These are phyloP conservation scores for Cubamyces lactineus DNA, from an alignment of 768 basidiomycete species.

Conservation along the genomic window DNA sequence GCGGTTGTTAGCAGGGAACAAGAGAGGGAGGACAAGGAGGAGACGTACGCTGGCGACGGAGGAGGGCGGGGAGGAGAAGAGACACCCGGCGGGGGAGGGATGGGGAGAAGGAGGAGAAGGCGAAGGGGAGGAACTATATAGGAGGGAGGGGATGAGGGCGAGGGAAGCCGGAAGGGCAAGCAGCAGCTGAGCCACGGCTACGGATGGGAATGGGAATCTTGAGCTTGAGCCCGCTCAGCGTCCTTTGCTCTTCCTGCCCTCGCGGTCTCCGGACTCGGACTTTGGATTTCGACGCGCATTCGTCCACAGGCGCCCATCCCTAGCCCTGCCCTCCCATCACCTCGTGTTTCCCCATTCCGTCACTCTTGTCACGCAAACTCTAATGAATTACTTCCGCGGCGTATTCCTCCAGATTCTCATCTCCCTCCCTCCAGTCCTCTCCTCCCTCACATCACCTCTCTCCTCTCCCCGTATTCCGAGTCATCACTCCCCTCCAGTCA, in stretches of 20 bases:
- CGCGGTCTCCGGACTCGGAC: background rate
- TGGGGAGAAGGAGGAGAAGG: conserved; percentile 25
- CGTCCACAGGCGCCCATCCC: conserved; percentile 5
- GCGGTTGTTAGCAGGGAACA: conserved; percentile 23
- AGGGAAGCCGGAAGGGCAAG: background rate
- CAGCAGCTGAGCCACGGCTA: too few relatives aligned
- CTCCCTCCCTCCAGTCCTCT: conserved; percentile 8
- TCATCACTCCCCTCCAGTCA: background rate
- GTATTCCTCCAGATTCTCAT: conserved; percentile 6
- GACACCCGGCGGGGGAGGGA: conserved; percentile 24
- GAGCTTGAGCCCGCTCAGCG: too few relatives aligned
- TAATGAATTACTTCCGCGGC: conserved; percentile 29
- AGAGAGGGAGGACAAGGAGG: conserved; percentile 28
- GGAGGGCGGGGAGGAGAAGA: conserved; percentile 10
- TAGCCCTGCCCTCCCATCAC: conserved; percentile 19
- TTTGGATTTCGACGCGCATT: background rate
- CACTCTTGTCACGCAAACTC: conserved; percentile 16
- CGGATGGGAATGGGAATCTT: too few relatives aligned
- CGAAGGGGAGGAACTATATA: conserved; percentile 33
- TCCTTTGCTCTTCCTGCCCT: too few relatives aligned
- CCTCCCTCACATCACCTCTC: background rate
- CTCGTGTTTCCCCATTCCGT: conserved; percentile 17
- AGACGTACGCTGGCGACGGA: conserved; percentile 19
- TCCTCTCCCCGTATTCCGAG: background rate
- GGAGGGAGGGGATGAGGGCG: background rate